Evolutionary conservation across 495 filamentous ascomycete genomes (phyloP), one percentile per base, ranked within the genome.

Genomic region (Aspergillus incahuasiensis): DNA sequence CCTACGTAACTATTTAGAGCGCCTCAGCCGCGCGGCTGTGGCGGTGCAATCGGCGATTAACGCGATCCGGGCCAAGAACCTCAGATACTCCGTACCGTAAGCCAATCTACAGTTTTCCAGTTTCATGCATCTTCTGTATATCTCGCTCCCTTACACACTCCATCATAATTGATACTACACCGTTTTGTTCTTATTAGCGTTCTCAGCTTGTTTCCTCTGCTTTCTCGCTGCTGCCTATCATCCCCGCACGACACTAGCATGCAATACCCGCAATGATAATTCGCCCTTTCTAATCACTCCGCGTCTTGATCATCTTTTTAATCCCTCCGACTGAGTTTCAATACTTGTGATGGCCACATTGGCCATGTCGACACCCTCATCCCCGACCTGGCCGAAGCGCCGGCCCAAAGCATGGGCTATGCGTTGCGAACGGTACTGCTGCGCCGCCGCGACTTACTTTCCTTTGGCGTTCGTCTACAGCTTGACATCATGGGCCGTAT

Each of bases 381-480:
- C 78, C 39, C 74, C 81, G 11, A 73, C 72, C 48, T 79, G 71
- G 64, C 70, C 78, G 25, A 79, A 79, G 62, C 73, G 75, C 55
- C 68, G 68, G n/a, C 63, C 75, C 61, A 66, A 75, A 62, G 59
- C 79, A 61, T 94, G 85, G 81, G 89, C 85, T 6, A 81, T 89
- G 42, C 84, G 80, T 63, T 80, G 87, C 63, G 91, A 97, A 74
- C 88, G 91, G 30, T 84, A 81, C 69, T 96, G 90, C 74, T 97
- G 94, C 68, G 74, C 77, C 12, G 80, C 81, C 15, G 77, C 86
- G 32, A 86, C 84, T n/a, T 96, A 91, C 68, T 91, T 97, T 60
- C 94, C 94, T 9, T 79, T 98, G 1, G 73, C 73, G 38, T 96
- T 98, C 69, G 88, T 98, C 54, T 97, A 96, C 63, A 81, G 88